phyloP scores from a whole-genome alignment of 1,139 yeast genomes.

The Pichia sp. region DNA sequence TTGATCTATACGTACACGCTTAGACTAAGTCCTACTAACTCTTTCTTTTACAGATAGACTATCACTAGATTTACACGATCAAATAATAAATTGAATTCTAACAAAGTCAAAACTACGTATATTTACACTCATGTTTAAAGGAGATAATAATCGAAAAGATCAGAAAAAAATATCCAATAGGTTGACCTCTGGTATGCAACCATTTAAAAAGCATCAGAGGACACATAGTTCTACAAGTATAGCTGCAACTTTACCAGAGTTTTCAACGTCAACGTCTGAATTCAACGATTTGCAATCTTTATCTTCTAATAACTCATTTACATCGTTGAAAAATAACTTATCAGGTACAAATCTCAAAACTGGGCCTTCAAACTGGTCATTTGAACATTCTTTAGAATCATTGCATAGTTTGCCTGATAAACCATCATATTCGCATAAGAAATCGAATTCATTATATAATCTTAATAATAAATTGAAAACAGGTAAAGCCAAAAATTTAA shows the following conservation, averaged over 20 bases:
- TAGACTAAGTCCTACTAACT: too few species aligned
- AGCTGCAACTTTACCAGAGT: background rate
- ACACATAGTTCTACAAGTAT: background rate
- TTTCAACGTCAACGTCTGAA: background rate
- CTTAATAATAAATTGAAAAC: constrained; percentile 1
- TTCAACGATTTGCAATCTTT: constrained; percentile 7
- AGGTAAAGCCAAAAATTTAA: background rate
- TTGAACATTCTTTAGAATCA: constrained; percentile 9
- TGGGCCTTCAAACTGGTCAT: background rate
- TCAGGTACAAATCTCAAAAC: background rate
- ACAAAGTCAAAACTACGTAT: too few species aligned
- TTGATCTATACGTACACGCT: too few species aligned
- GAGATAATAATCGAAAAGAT: too few species aligned
- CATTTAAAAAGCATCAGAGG: too few species aligned
- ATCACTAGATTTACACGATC: too few species aligned
- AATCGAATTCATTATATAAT: background rate
- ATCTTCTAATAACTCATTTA: constrained; percentile 5
- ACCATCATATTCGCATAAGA: background rate
- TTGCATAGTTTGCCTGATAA: constrained; percentile 10
- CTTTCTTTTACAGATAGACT: too few species aligned
- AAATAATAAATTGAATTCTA: too few species aligned
- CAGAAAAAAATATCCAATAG: too few species aligned
- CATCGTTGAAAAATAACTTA: constrained; percentile 1
- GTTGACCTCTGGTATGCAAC: too few species aligned
- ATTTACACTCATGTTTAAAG: too few species aligned